Percentiles rank a stretch among this genome's conserved stretches.
phyloP scores from a whole-genome alignment of 2,329 filamentous ascomycete species.

The Elsinoe ampelina region DNA sequence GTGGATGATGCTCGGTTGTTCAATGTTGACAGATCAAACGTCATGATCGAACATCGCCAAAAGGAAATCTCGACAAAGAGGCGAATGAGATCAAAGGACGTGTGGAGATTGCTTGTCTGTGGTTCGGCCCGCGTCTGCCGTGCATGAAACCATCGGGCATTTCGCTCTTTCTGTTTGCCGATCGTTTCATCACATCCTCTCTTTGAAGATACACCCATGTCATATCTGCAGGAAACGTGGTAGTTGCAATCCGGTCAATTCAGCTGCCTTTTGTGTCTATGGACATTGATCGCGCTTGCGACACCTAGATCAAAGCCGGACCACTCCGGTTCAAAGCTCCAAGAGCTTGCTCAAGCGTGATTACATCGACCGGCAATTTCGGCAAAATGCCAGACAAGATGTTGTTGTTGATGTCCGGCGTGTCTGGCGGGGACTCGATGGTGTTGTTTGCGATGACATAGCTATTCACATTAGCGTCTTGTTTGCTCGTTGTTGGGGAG shows the following conservation, averaged over 20 bases:
- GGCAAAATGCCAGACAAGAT: conserved; percentile 25
- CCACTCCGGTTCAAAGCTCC: conserved; percentile 19
- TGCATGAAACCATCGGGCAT: background rate
- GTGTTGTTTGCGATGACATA: conserved; percentile 27
- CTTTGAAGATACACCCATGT: too few relatives aligned
- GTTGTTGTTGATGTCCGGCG: conserved; percentile 21
- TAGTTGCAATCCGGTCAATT: too few relatives aligned
- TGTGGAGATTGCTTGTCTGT: background rate
- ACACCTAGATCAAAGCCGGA: background rate
- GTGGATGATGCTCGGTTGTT: background rate
- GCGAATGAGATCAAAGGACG: background rate
- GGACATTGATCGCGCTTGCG: too few relatives aligned
- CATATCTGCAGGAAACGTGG: too few relatives aligned
- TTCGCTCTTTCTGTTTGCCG: background rate
- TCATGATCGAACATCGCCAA: conserved; percentile 7
- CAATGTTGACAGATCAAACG: conserved; percentile 3
- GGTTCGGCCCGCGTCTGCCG: background rate
- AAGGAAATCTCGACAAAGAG: background rate
- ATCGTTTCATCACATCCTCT: background rate
- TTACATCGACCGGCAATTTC: conserved; percentile 25
- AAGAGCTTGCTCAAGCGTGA: conserved; percentile 26
- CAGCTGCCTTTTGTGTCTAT: too few relatives aligned
- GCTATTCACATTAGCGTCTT: conserved; percentile 7
- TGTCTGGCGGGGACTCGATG: conserved; percentile 23
- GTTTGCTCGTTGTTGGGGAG: background rate